phyloP scores from a whole-genome alignment of 2,329 filamentous ascomycete genomes.

The Teratosphaeria pseudoeucalypti region DNA sequence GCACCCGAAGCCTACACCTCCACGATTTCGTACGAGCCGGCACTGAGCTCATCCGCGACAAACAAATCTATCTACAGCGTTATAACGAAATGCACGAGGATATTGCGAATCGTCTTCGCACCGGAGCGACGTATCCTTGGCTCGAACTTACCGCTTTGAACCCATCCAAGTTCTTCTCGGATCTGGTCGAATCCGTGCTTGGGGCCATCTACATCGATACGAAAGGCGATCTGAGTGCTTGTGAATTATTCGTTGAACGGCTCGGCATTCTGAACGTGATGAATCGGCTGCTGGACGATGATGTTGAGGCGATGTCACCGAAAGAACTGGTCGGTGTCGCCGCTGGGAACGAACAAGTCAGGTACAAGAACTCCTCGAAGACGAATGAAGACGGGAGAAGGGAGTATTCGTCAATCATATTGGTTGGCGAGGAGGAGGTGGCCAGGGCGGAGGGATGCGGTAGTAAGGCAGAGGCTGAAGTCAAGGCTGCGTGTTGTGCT shows the following conservation, averaged over 20 bases:
- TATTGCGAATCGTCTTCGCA: slow-evolving; percentile 43
- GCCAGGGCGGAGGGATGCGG: background rate
- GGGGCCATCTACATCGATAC: slow-evolving; percentile 80
- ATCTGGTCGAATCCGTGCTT: slow-evolving; percentile 69
- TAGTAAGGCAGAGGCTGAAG: slow-evolving; percentile 5
- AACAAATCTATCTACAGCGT: slow-evolving; percentile 35
- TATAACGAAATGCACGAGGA: slow-evolving; percentile 39
- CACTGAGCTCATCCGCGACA: slow-evolving; percentile 37
- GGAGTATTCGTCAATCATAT: background rate
- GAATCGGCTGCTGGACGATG: slow-evolving; percentile 45
- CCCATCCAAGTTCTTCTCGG: slow-evolving; percentile 69
- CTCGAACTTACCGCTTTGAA: slow-evolving; percentile 53
- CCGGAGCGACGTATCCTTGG: slow-evolving; percentile 59
- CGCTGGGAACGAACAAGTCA: slow-evolving; percentile 42
- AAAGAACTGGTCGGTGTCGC: slow-evolving; percentile 59
- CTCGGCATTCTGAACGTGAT: slow-evolving; percentile 58
- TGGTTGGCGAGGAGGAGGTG: slow-evolving; percentile 2
- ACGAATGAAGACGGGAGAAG: background rate
- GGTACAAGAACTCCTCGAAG: slow-evolving; percentile 33
- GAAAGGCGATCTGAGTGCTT: slow-evolving; percentile 45
- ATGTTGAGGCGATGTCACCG: slow-evolving; percentile 48
- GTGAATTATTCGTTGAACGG: slow-evolving; percentile 48
- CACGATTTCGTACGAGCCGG: slow-evolving; percentile 23
- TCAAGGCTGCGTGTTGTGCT: slow-evolving; percentile 2
- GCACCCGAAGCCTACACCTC: slow-evolving; percentile 6